Evolutionary conservation across 305 asterid species (phyloP), one percentile per base, ranked within the genome.

Genomic region (Rubia peregrina): DNA sequence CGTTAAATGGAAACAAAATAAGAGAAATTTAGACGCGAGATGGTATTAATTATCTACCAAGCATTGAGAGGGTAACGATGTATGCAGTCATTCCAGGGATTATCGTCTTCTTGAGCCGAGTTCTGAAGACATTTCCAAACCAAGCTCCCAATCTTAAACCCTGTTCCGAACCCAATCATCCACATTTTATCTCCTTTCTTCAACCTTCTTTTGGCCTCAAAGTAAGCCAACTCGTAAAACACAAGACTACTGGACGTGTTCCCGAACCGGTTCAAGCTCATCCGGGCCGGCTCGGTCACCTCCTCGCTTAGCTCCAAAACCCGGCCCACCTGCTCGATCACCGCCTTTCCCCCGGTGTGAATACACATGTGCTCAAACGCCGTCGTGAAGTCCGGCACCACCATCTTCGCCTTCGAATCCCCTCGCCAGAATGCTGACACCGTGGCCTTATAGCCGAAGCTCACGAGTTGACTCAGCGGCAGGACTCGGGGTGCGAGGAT

Each of bases 111-210:
- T 71, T 74, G 81, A 0, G 43, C 76, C 10, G 90, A 85, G 72
- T 81, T 77, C 68, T 74, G 78, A 57, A 86, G 76, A 78, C 84
- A 85, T 62, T 79, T 81, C 92, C 90, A 88, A 3, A 88, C 80
- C 67, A 88, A 71, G 71, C 95, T 90, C 1, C 92, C 87, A 68
- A 81, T 84, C 57, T 89, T 89, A 73, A 88, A 86, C 3, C 96
- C 92, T 0, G 95, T 86, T 61, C 95, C 95, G 71, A 90, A 88
- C 17, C 81, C 90, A 21, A 90, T 53, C 88, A 88, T 86, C 95
- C 95, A 90, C 87, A 90, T 80, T 40, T 60, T 88, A 55, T 90
- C 95, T 9, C 96, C 96, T 38, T 71, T 85, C 71, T 79, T 88
- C 4, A 75, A 83, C 63, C 86, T 81, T 13, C 44, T 69, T 19